Conservation (phyloP, 1,139 yeast species). For the Sugiyamaella paludigena region DNA sequence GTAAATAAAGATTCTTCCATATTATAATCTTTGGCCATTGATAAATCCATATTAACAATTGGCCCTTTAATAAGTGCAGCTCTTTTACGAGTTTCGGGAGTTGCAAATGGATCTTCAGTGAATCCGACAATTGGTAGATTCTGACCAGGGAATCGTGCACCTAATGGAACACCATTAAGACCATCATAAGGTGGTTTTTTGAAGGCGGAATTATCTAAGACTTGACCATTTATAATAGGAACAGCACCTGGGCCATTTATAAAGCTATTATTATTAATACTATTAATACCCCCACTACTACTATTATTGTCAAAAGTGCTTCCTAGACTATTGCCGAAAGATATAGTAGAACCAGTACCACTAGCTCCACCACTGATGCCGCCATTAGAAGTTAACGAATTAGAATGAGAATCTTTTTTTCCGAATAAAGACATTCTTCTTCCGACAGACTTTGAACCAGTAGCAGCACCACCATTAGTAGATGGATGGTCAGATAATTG, state of each 20-base stretch:
- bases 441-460: slow-evolving; percentile 14
- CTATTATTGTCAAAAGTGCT: too few relatives aligned
- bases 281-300: background rate
- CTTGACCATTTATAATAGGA: slow-evolving; percentile 8
- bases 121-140: slow-evolving; percentile 49
- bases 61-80: slow-evolving; percentile 84
- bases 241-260: background rate
- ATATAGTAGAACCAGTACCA: background rate
- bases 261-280: background rate
- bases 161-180: slow-evolving; percentile 33
- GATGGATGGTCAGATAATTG: slow-evolving; percentile 10
- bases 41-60: slow-evolving; percentile 71
- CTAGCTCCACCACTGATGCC: background rate
- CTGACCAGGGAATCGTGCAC: slow-evolving; percentile 37
- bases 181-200: slow-evolving; percentile 25
- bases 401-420: slow-evolving; percentile 19
- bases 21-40: slow-evolving; percentile 48
- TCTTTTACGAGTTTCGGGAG: slow-evolving; percentile 74
- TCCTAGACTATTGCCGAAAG: too few relatives aligned
- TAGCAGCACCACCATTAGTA: slow-evolving; percentile 1
- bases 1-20: slow-evolving; percentile 60
- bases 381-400: slow-evolving; percentile 1
- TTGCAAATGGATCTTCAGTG: slow-evolving; percentile 51
- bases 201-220: slow-evolving; percentile 14
- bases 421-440: slow-evolving; percentile 27